Conservation (phyloP, 73 alveolate species). For the Paramecium biaurelia region DNA sequence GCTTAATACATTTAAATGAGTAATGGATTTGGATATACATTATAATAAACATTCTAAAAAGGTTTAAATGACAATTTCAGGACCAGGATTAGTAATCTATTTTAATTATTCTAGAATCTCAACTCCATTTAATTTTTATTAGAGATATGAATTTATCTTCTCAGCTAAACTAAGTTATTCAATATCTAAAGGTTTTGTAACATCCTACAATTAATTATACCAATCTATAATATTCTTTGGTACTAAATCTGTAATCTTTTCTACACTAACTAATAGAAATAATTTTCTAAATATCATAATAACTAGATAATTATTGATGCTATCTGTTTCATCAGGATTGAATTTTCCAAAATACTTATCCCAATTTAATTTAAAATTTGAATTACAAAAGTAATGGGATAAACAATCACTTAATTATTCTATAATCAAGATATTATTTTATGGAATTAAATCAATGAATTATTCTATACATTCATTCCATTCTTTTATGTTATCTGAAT, state of each 20-base stretch:
- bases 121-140: neutral
- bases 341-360: neutral
- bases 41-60: neutral
- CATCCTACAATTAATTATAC: neutral
- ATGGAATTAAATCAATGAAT: neutral
- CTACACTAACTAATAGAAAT: neutral
- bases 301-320: neutral
- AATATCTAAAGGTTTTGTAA: neutral
- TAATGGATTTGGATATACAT: neutral
- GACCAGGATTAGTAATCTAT: neutral
- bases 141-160: neutral
- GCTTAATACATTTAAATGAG: slow-evolving; percentile 35
- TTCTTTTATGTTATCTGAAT: slow-evolving; percentile 12
- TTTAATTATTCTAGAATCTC: neutral
- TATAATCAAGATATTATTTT: neutral
- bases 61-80: neutral
- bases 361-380: neutral
- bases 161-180: neutral
- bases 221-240: slow-evolving; percentile 4
- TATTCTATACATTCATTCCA: neutral
- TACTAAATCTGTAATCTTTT: neutral
- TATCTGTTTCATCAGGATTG: slow-evolving; percentile 5
- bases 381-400: slow-evolving; percentile 8
- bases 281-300: neutral
- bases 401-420: slow-evolving; percentile 25